Evolutionary conservation across 169 alveolate genomes (phyloP), one percentile per base, ranked within the genome.

Genomic region (Neospora caninum): DNA sequence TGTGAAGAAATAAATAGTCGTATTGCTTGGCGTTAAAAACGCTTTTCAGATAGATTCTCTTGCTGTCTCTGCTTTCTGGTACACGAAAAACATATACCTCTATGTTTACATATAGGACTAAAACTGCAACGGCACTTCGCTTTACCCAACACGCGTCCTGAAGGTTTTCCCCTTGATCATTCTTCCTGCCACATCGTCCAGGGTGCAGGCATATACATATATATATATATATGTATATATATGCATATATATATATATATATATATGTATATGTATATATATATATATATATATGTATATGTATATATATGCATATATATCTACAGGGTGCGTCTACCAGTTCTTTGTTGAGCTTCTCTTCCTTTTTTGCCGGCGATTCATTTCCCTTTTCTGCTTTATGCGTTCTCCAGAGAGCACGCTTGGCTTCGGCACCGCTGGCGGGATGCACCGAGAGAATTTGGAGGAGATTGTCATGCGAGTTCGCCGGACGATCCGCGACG

Each of bases 401-500:
- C 38, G 39, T 29, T 41, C 91, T 53, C 70, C 91, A 80, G 88
- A 49, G 34, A 39, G 42, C n/a, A 13, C 39, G 7, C 34, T 80
- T 13, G 94, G 91, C 41, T 45, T 49, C 31, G 84, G 42, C 73
- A 45, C 25, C 49, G 64, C n/a, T 78, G 49, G 78, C 34, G 91
- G 91, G 36, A 80, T 93, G 88, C 89, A 58, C 80, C 67, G 86
- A 25, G 95, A 93, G 73, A 88, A 38, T 22, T 70, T 93, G 91
- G 93, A 93, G 39, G 95, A 93, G 80, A 42, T 69, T 0, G 95
- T 93, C 43, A 41, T 64, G 69, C 92, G 95, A 18, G 73, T 93
- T 25, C 64, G 93, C 27, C 70, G 88, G 13, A 86, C 53, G 38
- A 53, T 91, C 38, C 43, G 88, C 53, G 69, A 31, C 45, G 88